Evolutionary conservation across 352 stramenopile species (phyloP), one percentile per base, ranked within the genome.

Genomic region (Phytophthora capsici): DNA sequence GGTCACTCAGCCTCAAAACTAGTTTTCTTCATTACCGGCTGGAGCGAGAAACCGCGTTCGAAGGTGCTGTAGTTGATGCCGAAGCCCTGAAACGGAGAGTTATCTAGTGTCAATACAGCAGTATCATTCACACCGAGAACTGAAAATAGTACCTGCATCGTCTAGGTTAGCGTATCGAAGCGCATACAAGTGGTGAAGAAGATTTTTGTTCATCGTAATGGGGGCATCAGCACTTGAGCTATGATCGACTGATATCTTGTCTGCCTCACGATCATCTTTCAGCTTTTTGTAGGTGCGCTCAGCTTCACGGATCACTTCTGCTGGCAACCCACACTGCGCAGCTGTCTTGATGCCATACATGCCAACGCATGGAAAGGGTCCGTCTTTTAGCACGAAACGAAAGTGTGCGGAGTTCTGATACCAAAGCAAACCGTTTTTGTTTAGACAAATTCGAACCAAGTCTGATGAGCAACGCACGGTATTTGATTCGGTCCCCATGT

Each of bases 261-360:
- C 48, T 25, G 20, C 13, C 40, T 87, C 60, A 36, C 62, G 62
- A 30, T 71, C 50, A 34, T 20, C 23, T 46, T 44, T 57, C 34
- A 79, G 44, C 41, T 73, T 70, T 36, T 70, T 52, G 40, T 90
- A 92, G 4, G 73, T 80, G 5, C 40, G 32, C 50, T 82, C 66
- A 7, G 88, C 87, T 49, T 90, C 77, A 52, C 75, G 44, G 19
- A 94, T 84, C 10, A 93, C 64, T 58, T 80, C 65, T 23, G 54
- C 34, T 28, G 89, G 89, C 22, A 97, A 67, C 1, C 89, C 88
- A 37, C 86, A 93, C 5, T 81, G 62, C 22, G 80, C 74, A n/a
- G 89, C 89, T 20, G 86, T 90, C 40, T 89, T 84, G 58, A 96
- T 94, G 5, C 89, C 89, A 23, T 97, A 97, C 65, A 89, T 89